phyloP scores from a whole-genome alignment of 345 rosid genomes.

The Trapa bicornis region DNA sequence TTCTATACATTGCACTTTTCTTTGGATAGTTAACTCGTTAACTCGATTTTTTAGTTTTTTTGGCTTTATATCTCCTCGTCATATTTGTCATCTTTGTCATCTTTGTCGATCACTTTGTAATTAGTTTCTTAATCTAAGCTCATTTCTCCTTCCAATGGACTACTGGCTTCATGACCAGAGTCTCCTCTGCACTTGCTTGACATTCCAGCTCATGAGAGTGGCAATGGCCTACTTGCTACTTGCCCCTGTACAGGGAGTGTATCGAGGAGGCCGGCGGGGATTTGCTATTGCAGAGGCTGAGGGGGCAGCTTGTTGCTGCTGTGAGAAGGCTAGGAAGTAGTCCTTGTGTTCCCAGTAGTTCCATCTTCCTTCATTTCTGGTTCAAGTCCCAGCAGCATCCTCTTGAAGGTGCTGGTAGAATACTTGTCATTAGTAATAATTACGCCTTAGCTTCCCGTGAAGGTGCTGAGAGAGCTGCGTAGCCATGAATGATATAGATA shows the following conservation, averaged over 20 bases:
- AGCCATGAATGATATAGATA: not conserved
- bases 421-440: not conserved
- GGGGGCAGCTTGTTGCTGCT: slow-evolving; percentile 81
- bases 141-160: too few relatives aligned
- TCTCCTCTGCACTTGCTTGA: slow-evolving; percentile 64
- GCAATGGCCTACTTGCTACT: slow-evolving; percentile 43
- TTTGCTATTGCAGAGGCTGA: slow-evolving; percentile 57
- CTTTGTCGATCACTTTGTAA: too few relatives aligned
- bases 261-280: slow-evolving; percentile 35
- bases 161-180: slow-evolving; percentile 20
- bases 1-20: too few relatives aligned
- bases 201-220: slow-evolving; percentile 66
- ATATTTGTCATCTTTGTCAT: too few relatives aligned
- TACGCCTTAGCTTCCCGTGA: not conserved
- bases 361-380: slow-evolving; percentile 70
- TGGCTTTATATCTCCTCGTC: too few relatives aligned
- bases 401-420: not conserved
- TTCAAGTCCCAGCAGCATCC: slow-evolving; percentile 11
- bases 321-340: slow-evolving; percentile 56
- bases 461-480: not conserved
- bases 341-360: slow-evolving; percentile 15
- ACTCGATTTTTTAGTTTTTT: too few relatives aligned
- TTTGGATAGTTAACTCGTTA: too few relatives aligned
- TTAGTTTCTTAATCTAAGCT: too few relatives aligned
- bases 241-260: slow-evolving; percentile 78